Evolutionary conservation across 495 filamentous ascomycete genomes (phyloP).

Genomic region (Cenococcum geophilum): DNA sequence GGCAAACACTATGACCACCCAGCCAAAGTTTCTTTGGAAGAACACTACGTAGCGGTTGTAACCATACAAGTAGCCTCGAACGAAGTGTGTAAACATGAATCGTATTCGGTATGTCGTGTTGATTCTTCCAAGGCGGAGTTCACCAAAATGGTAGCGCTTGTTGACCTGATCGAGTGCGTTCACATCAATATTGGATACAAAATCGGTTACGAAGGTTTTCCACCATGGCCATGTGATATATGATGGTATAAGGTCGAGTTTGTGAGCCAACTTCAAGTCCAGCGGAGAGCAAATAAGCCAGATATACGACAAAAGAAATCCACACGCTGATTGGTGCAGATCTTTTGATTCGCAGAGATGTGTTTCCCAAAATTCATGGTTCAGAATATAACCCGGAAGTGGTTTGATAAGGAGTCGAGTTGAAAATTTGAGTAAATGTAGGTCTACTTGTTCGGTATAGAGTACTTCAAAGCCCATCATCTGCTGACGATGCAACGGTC

Average conservation of each 20-base stretch:
- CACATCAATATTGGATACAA: constrained; percentile 16
- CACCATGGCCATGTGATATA: constrained; percentile 27
- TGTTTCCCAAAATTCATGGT: constrained; percentile 23
- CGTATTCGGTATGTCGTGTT: constrained; percentile 32
- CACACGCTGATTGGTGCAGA: constrained; percentile 20
- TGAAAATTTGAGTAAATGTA: constrained; percentile 28
- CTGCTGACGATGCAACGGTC: constrained; percentile 29
- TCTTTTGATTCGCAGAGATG: constrained; percentile 15
- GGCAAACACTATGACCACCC: constrained; percentile 42
- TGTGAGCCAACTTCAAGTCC: constrained; percentile 28
- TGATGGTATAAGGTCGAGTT: constrained; percentile 17
- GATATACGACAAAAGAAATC: constrained; percentile 27
- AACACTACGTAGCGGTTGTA: constrained; percentile 31
- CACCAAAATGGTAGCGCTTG: constrained; percentile 34
- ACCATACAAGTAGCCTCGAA: constrained; percentile 28
- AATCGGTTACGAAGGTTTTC: constrained; percentile 25
- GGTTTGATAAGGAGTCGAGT: constrained; percentile 25
- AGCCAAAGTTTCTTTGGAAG: constrained; percentile 46
- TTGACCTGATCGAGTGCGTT: constrained; percentile 29
- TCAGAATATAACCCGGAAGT: constrained; percentile 25
- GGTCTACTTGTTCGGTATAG: constrained; percentile 28
- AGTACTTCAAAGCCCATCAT: constrained; percentile 26
- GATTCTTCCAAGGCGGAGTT: constrained; percentile 31
- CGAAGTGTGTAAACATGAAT: constrained; percentile 22
- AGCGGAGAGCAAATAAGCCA: constrained; percentile 25